Evolutionary conservation across 1,139 yeast species (phyloP), one percentile per base, ranked within the genome.

Genomic region (Diutina sp.): DNA sequence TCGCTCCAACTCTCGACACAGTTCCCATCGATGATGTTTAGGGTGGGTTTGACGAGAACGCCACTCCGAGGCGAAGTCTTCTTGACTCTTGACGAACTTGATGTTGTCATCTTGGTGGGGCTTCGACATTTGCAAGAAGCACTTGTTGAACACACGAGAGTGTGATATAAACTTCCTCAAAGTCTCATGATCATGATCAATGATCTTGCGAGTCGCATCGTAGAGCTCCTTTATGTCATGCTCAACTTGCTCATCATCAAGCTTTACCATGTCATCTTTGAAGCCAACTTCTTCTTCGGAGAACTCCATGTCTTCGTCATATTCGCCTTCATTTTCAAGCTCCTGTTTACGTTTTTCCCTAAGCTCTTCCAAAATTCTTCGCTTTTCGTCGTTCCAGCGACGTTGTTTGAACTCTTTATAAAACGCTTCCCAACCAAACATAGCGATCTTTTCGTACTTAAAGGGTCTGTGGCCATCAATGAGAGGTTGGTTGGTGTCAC

Each of bases 1-100:
- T 30, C 67, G 63, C 60, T 79, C 82, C 25, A 78, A 51, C 6
- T 56, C 35, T 4, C 44, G 28, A 5, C 21, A 16, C 51, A 47
- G 51, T 30, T 25, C 35, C 51, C 51, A 47, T 21, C 30, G 12
- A 29, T 47, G 51, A 14, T 47, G 51, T 12, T 16, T 28, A 14
- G 29, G n/a, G 12, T 30, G 51, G 12, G 9, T 12, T 25, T 28
- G 18, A 6, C 30, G 16, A 8, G 51, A 28, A n/a, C 29, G 21
- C 38, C 35, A 47, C 18, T 47, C 16, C 41, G 41, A 35, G 3
- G 41, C 12, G 5, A 35, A 11, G 14, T 35, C 14, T 35, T 35
- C 25, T 32, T 50, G 53, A 38, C 18, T 18, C n/a, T 32, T 32
- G 18, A 50, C 53, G 12, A 50, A 50, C 12, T 8, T 38, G n/a